Evolutionary conservation across 1,284 basidiomycete genomes (phyloP), one percentile per base, ranked within the genome.

Genomic region (Ceraceosorus bombacis): DNA sequence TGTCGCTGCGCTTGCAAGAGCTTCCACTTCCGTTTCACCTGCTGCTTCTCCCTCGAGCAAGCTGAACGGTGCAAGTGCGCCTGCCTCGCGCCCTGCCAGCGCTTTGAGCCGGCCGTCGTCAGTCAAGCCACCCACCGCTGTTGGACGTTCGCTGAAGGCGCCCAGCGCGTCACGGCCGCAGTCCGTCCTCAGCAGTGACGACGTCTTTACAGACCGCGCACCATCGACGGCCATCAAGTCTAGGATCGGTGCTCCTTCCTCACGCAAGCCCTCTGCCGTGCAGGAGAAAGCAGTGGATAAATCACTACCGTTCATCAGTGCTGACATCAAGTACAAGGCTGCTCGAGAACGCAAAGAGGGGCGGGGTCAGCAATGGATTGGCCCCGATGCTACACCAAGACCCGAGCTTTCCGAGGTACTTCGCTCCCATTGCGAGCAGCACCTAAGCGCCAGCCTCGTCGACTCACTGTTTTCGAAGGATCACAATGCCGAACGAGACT

Each of bases 401-500:
- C 89, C 90, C 71, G 93, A 97, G 73, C 83, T 95, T 15, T 83
- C 88, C 48, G 94, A 97, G 53, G 80, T 87, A 10, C 81, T 99
- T 46, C 88, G 91, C 64, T 84, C 84, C 66, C 95, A 98, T 78
- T 95, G 96, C 88, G 91, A 95, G 69, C 82, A 86, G 1, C 84
- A 89, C 71, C 82, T 85, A 10, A 87, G 88, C 9, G 85, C 86
- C 60, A 88, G 90, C 5, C 80, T 97, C 4, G 78, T 88, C n/a
- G 80, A 83, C 5, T 84, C 85, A 43, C 82, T 98, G 51, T 99
- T 98, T 81, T 67, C 76, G 75, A 90, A 89, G 67, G 94, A 96
- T 74, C 94, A 98, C 78, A 89, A 88, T 67, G 90, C 92, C 2
- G 88, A 98, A 68, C 93, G 92, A 72, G 95, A 98, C 76, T 88